Evolutionary conservation across 169 alveolate genomes (phyloP).

Genomic region (Theileria orientalis): DNA sequence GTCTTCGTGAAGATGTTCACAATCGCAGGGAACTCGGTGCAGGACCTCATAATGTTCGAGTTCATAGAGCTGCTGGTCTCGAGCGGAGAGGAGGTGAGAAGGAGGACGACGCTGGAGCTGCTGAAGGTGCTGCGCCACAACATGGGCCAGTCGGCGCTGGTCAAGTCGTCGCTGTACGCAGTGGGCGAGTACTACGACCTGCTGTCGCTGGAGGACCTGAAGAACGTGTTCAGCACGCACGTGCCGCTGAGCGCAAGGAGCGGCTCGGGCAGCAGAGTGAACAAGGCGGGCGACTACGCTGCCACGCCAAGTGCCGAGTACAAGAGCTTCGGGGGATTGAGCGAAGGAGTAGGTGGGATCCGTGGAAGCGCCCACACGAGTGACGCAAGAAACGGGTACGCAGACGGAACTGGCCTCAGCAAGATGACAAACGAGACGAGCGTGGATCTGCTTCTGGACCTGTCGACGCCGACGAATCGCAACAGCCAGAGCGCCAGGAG

Average conservation of each 20-base stretch:
- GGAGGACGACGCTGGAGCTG: constrained; percentile 79
- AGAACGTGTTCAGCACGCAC: constrained; percentile 28
- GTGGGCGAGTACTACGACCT: constrained; percentile 85
- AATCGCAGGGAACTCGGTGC: constrained; percentile 84
- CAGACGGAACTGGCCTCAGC: too few species aligned
- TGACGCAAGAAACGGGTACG: too few species aligned
- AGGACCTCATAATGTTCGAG: constrained; percentile 75
- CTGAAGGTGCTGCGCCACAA: constrained; percentile 80
- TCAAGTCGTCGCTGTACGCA: constrained; percentile 87
- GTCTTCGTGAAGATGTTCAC: constrained; percentile 89
- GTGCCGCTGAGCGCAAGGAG: background rate
- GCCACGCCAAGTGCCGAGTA: too few species aligned
- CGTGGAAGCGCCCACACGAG: too few species aligned
- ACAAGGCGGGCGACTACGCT: too few species aligned
- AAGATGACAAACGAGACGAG: background rate
- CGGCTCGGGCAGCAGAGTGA: background rate
- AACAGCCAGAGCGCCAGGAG: background rate
- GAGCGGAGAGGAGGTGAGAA: constrained; percentile 74
- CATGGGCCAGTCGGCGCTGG: constrained; percentile 84
- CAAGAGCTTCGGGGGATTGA: too few species aligned
- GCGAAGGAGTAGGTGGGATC: too few species aligned
- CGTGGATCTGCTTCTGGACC: constrained; percentile 9
- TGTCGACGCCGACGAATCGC: background rate
- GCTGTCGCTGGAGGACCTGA: constrained; percentile 29
- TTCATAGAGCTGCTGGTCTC: constrained; percentile 76